Base-by-base conservation (phyloP, 225 moss, liverwort and hornwort species). In the Marchantia polymorpha region DNA sequence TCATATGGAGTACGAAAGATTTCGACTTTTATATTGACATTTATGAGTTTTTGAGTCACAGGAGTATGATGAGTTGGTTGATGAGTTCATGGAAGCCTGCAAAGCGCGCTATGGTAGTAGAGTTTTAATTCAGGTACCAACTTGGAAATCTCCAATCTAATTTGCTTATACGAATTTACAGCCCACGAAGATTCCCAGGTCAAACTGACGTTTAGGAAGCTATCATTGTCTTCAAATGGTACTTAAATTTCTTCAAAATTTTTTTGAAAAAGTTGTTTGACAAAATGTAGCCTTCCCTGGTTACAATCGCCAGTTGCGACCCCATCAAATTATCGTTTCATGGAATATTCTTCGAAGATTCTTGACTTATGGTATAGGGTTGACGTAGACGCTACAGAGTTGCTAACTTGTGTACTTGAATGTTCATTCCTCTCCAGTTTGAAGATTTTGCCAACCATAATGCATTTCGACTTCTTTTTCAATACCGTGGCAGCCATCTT, bases 381-480 rank as follows among this genome's bases (percentile, higher is more conserved):
- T 5, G 39, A 39, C 39, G 39, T 5, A 39, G 39, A 39, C 39
- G 39, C 5, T 39, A 39, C 5, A 39, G 52, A 73, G 69, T 47
- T 76, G 82, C 17, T 52, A 7, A 67, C 10, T n/a, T 52, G 16
- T 80, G 25, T 82, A 29, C 71, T 63, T 25, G 52, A 23, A 27
- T 76, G 15, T 23, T 9, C 26, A 11, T 20, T 76, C 51, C 20
- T 64, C 64, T 64, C 29, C 83, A 95, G 95, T 95, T 95, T 53
- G 93, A 95, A 84, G 95, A 95, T 79, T 91, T 95, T 46, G 93
- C 90, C 72, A 95, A 95, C 76, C 93, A 92, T 79, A 95, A 95
- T 76, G 95, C 95, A 78, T 95, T 95, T 85, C 91, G 95, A 68
- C 78, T 95, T 75, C 88, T 95, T 63, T 82, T 78, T 77, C 93